A percentile compares a stretch with the other conserved stretches of the same genome.
These are phyloP conservation scores for Aspergillus panamensis DNA, from an alignment of 495 filamentous ascomycete species.

Conservation along the genomic window DNA sequence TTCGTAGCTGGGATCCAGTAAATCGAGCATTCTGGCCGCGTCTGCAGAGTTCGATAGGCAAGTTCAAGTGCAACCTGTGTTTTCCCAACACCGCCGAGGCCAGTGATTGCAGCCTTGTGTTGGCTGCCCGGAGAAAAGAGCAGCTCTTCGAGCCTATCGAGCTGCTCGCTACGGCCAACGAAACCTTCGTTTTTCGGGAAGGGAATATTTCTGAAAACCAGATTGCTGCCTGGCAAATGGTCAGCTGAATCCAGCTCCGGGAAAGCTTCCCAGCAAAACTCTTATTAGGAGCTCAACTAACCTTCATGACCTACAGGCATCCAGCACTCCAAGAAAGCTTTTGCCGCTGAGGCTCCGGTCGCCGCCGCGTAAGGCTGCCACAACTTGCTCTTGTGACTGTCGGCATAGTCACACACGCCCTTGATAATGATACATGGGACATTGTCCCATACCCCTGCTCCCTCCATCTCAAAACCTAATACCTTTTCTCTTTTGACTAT, in stretches of 20 bases:
- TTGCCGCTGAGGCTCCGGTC: constrained; percentile 34
- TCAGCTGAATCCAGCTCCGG: no score
- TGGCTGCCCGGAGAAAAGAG: background rate
- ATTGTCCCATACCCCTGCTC: constrained; percentile 39
- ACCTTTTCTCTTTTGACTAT: constrained; percentile 12
- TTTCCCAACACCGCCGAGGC: constrained; percentile 49
- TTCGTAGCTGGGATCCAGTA: background rate
- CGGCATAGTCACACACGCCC: constrained; percentile 41
- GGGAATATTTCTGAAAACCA: background rate
- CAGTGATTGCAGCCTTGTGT: constrained; percentile 31
- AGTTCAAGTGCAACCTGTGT: constrained; percentile 51
- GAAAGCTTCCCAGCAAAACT: background rate
- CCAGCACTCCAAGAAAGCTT: constrained; percentile 18
- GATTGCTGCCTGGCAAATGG: background rate
- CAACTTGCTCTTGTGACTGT: constrained; percentile 40
- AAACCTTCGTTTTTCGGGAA: background rate
- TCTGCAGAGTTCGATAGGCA: constrained; percentile 39
- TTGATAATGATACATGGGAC: constrained; percentile 38
- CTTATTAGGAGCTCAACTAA: background rate
- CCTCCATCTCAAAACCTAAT: constrained; percentile 45
- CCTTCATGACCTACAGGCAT: constrained; percentile 10
- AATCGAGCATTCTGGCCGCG: constrained; percentile 7
- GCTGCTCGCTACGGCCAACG: background rate
- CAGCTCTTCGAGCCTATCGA: background rate
- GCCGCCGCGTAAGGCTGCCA: constrained; percentile 40